Base-by-base conservation (phyloP, 139 green algal genomes). In the Mychonastes homosphaera region DNA sequence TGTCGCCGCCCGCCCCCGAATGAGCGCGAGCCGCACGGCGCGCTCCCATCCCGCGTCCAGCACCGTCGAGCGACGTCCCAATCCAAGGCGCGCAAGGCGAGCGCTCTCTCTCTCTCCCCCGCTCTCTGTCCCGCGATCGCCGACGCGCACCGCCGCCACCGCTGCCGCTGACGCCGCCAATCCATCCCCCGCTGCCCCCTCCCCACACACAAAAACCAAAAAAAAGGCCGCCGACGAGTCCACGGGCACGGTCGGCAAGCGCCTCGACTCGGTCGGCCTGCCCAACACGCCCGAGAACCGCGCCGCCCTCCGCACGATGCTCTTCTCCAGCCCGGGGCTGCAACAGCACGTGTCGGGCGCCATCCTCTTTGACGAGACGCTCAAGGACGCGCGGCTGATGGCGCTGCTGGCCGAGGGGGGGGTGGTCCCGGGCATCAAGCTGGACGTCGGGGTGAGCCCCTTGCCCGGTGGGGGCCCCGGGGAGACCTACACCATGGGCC, bases 281-380 rank as follows among this genome's bases (percentile, higher is more conserved):
- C 84, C 95, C 64, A 98, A 98, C 88, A 99, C 85, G 30, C 91
- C 94, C 78, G 82, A 88, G 45, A 98, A 99, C 89, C 84, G 92
- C 50, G 86, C 84, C 46, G 74, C 75, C 3, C 95, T 96, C 71
- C 69, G 86, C 6, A 67, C 57, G 6, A 47, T 67, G 15, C 56
- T 75, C 18, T 65, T 71, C 28, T 69, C 65, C 1, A n/a, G 68
- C 12, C 49, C 71, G 21, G 77, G 77, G 40, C 57, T 96, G 10
- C 84, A 87, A 27, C 52, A 95, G 56, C 83, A 90, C 70, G 85
- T 92, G 35, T 76, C 53, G 10, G 73, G 63, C 27, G 63, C 49
- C 51, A 96, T 96, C 63, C 81, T 96, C 70, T 94, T 90, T 74
- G 86, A 96, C 56, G 89, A 96, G 70, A 96, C 86, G 0, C 69